Evolutionary conservation across 306 rosid genomes (phyloP), one percentile per base, ranked within the genome.

Genomic region (Sindora glabra): DNA sequence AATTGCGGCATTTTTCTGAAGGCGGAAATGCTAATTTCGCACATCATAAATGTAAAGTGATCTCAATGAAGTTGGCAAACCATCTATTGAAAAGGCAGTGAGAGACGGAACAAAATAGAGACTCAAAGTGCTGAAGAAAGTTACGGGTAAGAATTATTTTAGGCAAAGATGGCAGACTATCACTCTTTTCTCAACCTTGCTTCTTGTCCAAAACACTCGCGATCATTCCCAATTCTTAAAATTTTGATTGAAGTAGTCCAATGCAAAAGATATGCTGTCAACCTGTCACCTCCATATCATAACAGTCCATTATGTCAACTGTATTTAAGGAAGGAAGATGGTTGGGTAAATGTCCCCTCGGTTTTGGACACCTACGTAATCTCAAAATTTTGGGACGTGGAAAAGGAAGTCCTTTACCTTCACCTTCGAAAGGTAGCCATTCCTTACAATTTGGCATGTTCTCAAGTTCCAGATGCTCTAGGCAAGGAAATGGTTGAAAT

Each of bases 401-500:
- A 26, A 26, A 26, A 16, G 72, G 65, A 37, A 67, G 56, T 8
- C 56, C 50, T n/a, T 23, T 25, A 33, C 14, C 3, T 33, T 19
- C 30, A 15, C 18, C 59, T 37, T 19, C 42, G n/a, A 67, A 10
- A 48, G 27, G 9, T 27, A 22, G 33, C 65, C 73, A 67, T 3
- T 47, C 59, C n/a, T 57, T 59, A 58, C 59, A 37, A 7, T 26
- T 44, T 13, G 6, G 45, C 73, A 58, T 68, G 0, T 29, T 21
- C 12, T 3, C 21, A 47, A 67, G 47, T 2, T 3, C 27, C 11
- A 56, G 38, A 4, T 16, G 17, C 42, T 25, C 17, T 13, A 65
- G 19, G 19, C 55, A 54, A 23, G 71, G 71, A 65, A 54, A 65
- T 10, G 48, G 48, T 21, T 54, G 70, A 65, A 23, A 65, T 39